Evolutionary conservation across 805 yeast species (phyloP).

Genomic region (Yarrowia divulgata): DNA sequence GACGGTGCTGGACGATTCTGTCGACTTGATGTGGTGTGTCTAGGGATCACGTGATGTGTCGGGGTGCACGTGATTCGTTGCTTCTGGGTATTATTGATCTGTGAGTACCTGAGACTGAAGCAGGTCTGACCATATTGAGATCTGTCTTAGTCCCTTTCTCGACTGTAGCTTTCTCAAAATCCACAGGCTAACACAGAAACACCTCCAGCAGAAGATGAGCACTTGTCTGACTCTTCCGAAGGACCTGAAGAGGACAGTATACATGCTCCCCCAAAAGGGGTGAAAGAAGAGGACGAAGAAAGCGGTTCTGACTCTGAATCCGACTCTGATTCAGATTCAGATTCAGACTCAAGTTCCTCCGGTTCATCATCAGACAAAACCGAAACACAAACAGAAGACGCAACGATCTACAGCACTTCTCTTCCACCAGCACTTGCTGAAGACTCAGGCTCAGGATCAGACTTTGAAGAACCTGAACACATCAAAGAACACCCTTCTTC

Average conservation of each 20-base stretch:
- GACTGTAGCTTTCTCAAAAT: no score
- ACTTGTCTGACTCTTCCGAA: neutral
- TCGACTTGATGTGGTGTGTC: no score
- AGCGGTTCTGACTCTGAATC: neutral
- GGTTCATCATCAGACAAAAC: neutral
- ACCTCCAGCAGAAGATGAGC: neutral
- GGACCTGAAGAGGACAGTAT: conserved; percentile 2
- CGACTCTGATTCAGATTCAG: neutral
- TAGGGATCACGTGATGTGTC: neutral
- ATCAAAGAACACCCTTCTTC: neutral
- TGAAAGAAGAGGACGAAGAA: neutral
- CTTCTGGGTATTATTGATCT: no score
- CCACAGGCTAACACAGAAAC: neutral
- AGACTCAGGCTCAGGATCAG: neutral
- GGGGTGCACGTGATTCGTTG: no score
- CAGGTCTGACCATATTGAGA: no score
- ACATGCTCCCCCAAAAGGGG: neutral
- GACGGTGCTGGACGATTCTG: no score
- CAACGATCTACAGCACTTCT: neutral
- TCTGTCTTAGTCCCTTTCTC: no score
- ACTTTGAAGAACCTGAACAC: neutral
- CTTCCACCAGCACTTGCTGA: conserved; percentile 10
- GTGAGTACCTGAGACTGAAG: no score
- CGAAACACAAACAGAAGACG: neutral
- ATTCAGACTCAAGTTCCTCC: neutral